Evolutionary conservation across 345 rosid genomes (phyloP).

Genomic region (Luvunga scandens): DNA sequence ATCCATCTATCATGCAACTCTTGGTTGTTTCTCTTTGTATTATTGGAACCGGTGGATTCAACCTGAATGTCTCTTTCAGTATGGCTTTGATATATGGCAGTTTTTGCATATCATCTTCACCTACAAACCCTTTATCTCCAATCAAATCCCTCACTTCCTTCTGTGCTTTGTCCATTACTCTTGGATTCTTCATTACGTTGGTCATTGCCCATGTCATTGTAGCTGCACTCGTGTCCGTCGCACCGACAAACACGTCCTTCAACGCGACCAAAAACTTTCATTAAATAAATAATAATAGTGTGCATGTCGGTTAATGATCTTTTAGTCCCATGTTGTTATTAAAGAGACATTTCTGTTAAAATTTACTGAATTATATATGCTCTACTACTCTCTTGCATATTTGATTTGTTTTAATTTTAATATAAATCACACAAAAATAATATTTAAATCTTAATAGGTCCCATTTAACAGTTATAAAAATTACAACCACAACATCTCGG

Average conservation of each 20-base stretch:
- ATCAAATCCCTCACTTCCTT: constrained; percentile 19
- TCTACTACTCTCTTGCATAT: no score
- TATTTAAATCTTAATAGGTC: no score
- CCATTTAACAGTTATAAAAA: no score
- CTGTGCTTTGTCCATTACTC: constrained; percentile 33
- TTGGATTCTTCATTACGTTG: constrained; percentile 28
- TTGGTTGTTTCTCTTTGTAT: constrained; percentile 4
- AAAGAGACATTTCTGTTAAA: no score
- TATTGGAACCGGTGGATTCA: constrained; percentile 7
- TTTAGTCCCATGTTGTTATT: no score
- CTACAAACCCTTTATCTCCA: constrained; percentile 26
- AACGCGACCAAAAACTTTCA: no score
- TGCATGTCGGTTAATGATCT: no score
- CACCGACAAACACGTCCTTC: constrained; percentile 35
- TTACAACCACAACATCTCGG: no score
- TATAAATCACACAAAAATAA: no score
- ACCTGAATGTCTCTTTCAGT: constrained; percentile 41
- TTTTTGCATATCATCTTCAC: constrained; percentile 27
- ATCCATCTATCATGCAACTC: background rate
- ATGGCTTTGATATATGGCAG: constrained; percentile 38
- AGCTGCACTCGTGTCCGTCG: constrained; percentile 26
- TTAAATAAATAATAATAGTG: no score
- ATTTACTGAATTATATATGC: no score
- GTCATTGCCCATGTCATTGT: constrained; percentile 38
- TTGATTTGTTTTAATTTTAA: no score